phyloP scores from a whole-genome alignment of 169 alveolate genomes.

The Eimeria tenella region DNA sequence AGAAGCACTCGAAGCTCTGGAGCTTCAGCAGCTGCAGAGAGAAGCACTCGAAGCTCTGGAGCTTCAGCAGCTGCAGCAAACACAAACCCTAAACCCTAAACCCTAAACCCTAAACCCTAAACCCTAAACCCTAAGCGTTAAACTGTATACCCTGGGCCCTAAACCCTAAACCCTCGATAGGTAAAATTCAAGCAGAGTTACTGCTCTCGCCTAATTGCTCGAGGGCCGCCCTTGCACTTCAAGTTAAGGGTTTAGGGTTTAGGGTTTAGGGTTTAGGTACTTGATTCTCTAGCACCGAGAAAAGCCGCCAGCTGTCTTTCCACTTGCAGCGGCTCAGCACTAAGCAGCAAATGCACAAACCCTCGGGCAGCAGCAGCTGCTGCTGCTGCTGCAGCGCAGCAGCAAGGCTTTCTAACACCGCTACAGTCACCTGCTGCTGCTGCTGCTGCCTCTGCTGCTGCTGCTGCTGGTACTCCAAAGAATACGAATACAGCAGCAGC shows the following conservation, averaged over 20 bases:
- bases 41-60: slow-evolving; percentile 1
- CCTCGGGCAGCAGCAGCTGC: too few relatives aligned
- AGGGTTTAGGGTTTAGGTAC: background rate
- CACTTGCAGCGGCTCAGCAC: background rate
- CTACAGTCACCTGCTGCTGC: too few relatives aligned
- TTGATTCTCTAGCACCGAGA: background rate
- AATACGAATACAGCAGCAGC: too few relatives aligned
- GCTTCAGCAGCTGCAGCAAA: slow-evolving; percentile 13
- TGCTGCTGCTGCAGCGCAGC: too few relatives aligned
- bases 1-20: slow-evolving; percentile 1
- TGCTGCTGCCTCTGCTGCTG: too few relatives aligned
- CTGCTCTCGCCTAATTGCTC: too few relatives aligned
- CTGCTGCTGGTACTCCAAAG: too few relatives aligned
- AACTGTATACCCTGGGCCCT: background rate
- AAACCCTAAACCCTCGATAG: background rate
- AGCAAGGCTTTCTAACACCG: too few relatives aligned
- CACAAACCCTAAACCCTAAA: slow-evolving; percentile 34
- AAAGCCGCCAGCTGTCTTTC: background rate
- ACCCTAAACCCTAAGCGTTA: slow-evolving; percentile 27
- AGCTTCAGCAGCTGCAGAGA: slow-evolving; percentile 39
- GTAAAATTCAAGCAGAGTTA: too few relatives aligned
- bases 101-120: background rate
- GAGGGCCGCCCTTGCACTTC: too few relatives aligned
- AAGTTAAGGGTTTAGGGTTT: slow-evolving; percentile 32
- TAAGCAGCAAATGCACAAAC: background rate